These are phyloP conservation scores for Crepidotus sp. DNA, from an alignment of 1,284 basidiomycete genomes.

Conservation along the genomic window DNA sequence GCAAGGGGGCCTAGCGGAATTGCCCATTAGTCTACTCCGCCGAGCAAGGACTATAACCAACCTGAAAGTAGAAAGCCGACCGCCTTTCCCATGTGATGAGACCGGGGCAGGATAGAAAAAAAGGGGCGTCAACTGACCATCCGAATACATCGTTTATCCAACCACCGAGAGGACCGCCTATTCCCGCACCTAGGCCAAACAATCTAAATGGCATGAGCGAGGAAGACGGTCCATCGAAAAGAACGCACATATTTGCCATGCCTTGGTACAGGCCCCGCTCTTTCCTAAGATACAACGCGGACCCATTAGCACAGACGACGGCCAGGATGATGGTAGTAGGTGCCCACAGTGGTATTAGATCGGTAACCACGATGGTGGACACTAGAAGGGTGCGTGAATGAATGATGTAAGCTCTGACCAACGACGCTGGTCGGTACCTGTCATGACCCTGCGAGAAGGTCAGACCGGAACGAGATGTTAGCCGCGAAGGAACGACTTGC, in stretches of 20 bases:
- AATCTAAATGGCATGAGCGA: constrained; percentile 36
- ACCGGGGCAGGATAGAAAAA: constrained; percentile 9
- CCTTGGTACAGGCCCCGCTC: constrained; percentile 86
- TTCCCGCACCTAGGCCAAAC: constrained; percentile 67
- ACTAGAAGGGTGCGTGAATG: constrained; percentile 37
- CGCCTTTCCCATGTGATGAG: constrained; percentile 38
- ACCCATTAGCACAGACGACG: constrained; percentile 10
- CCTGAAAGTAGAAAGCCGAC: constrained; percentile 61
- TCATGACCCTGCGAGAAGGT: constrained; percentile 55
- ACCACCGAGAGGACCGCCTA: constrained; percentile 88
- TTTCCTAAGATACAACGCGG: constrained; percentile 42
- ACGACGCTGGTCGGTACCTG: constrained; percentile 42
- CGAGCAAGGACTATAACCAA: constrained; percentile 22
- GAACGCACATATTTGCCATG: constrained; percentile 68
- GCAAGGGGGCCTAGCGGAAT: constrained; percentile 55
- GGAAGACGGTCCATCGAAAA: constrained; percentile 15
- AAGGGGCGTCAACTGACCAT: constrained; percentile 47
- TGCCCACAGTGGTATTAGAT: constrained; percentile 74
- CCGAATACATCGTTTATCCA: constrained; percentile 78
- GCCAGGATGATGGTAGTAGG: constrained; percentile 3
- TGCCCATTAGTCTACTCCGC: constrained; percentile 12
- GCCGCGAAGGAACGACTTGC: constrained; percentile 31
- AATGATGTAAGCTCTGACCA: constrained; percentile 18
- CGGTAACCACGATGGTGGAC: constrained; percentile 66
- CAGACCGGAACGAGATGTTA: constrained; percentile 7